These are phyloP conservation scores for Eucommia ulmoides DNA, from an alignment of 257 asterid genomes.

Conservation along the genomic window DNA sequence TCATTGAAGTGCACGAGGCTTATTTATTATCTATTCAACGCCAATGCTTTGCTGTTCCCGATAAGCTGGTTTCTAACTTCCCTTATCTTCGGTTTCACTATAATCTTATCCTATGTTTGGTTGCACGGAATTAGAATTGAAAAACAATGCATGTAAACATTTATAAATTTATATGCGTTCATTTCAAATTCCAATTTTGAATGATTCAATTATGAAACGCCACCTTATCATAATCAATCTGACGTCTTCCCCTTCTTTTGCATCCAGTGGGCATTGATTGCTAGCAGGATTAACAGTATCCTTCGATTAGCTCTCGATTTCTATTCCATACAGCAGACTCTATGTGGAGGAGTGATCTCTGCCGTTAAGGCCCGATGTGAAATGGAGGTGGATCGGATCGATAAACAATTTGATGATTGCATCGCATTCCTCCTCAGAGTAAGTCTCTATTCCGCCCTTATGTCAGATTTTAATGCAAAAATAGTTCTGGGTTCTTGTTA, in stretches of 20 bases:
- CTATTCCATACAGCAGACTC: constrained; percentile 60
- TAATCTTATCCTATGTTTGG: too few species aligned
- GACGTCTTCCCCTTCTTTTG: background rate
- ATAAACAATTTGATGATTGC: constrained; percentile 87
- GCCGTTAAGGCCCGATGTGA: constrained; percentile 69
- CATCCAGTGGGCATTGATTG: constrained; percentile 82
- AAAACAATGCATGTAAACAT: too few species aligned
- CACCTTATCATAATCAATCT: too few species aligned
- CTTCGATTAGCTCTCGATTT: constrained; percentile 87
- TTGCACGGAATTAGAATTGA: too few species aligned
- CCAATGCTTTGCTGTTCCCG: constrained; percentile 93
- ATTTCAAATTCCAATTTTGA: too few species aligned
- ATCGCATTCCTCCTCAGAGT: constrained; percentile 93
- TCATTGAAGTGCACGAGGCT: constrained; percentile 85
- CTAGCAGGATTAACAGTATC: constrained; percentile 85
- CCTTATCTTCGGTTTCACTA: constrained; percentile 1
- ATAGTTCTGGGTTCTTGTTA: too few species aligned
- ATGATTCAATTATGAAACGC: too few species aligned
- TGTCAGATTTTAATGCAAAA: too few species aligned
- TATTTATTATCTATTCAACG: constrained; percentile 78
- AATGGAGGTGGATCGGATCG: constrained; percentile 82
- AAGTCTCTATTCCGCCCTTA: constrained; percentile 17
- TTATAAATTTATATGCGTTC: too few species aligned
- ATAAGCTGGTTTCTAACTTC: constrained; percentile 58
- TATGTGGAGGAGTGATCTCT: constrained; percentile 66